A percentile compares a stretch with the other conserved stretches of the same genome.
Evolutionary conservation across 306 rosid species (phyloP).

Genomic region (Inga laurina): DNA sequence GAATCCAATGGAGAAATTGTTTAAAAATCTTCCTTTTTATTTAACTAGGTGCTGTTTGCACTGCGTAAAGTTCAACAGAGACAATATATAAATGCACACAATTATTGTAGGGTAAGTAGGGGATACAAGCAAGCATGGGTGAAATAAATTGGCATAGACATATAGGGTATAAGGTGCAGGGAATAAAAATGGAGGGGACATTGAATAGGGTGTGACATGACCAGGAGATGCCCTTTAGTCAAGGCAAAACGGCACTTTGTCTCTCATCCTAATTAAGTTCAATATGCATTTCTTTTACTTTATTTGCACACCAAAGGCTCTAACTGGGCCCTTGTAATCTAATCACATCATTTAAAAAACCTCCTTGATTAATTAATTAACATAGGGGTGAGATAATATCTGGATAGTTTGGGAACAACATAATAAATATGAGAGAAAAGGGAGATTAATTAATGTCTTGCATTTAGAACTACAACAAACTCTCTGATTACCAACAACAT

Average conservation of each 20-base stretch:
- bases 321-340: not conserved
- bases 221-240: not conserved
- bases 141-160: not conserved
- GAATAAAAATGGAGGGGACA: not conserved
- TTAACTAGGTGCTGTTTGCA: too few relatives aligned
- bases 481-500: too few relatives aligned
- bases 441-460: too few relatives aligned
- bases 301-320: conserved; percentile 1
- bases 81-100: too few relatives aligned
- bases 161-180: not conserved
- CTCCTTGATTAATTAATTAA: not conserved
- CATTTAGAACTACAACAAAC: too few relatives aligned
- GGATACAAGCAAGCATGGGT: not conserved
- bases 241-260: conserved; percentile 7
- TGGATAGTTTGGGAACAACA: too few relatives aligned
- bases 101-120: too few relatives aligned
- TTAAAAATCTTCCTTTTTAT: too few relatives aligned
- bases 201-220: not conserved
- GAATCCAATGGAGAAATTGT: too few relatives aligned
- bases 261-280: not conserved
- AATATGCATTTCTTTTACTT: conserved; percentile 7
- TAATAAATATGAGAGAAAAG: too few relatives aligned
- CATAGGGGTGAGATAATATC: too few relatives aligned
- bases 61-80: too few relatives aligned
- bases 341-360: not conserved